These are phyloP conservation scores for Leptographium flavum DNA, from an alignment of 2,329 filamentous ascomycete species.

Conservation along the genomic window DNA sequence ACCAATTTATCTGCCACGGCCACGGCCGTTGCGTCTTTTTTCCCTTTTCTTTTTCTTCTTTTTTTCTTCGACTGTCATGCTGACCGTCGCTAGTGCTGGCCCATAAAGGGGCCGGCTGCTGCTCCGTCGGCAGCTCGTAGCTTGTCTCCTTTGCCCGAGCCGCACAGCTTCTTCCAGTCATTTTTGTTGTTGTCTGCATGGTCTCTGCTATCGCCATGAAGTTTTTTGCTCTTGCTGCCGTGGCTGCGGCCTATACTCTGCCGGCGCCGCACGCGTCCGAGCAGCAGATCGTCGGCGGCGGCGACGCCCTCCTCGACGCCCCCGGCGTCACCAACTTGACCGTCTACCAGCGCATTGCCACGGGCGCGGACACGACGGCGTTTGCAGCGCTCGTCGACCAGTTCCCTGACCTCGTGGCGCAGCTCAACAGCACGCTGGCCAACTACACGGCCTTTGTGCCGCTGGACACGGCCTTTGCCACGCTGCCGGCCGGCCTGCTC, in stretches of 20 bases:
- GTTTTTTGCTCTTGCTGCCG: slow-evolving; percentile 11
- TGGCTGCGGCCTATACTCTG: slow-evolving; percentile 13
- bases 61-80: not conserved
- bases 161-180: no score
- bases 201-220: slow-evolving; percentile 12
- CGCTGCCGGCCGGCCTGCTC: slow-evolving; percentile 27
- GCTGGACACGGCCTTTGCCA: slow-evolving; percentile 59
- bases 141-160: no score
- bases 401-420: slow-evolving; percentile 54
- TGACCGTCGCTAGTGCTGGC: no score
- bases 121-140: no score
- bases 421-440: slow-evolving; percentile 58
- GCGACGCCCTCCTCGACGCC: not conserved
- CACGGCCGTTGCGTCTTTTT: not conserved
- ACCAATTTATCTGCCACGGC: no score
- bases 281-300: slow-evolving; percentile 10
- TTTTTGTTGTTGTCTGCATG: not conserved
- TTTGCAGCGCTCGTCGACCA: slow-evolving; percentile 64
- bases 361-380: slow-evolving; percentile 61
- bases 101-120: no score
- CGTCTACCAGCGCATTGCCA: slow-evolving; percentile 66
- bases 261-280: slow-evolving; percentile 9
- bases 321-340: slow-evolving; percentile 39
- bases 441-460: slow-evolving; percentile 79
- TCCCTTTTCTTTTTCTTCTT: not conserved